Evolutionary conservation across 208 protist species (phyloP).

Genomic region (Angomonas ambiguus): DNA sequence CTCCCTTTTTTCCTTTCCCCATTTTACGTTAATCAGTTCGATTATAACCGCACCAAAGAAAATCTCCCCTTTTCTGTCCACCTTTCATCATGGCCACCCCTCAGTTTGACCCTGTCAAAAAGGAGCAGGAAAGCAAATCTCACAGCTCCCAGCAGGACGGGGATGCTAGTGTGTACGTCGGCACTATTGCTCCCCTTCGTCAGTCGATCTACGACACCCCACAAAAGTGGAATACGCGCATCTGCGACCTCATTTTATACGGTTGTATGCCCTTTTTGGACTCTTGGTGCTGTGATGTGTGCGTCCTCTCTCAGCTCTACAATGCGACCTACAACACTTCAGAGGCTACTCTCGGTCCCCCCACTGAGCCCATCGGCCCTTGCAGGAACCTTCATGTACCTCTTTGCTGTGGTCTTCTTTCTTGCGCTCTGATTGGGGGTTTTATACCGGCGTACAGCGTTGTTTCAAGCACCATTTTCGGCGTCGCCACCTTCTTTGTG

Average conservation of each 20-base stretch:
- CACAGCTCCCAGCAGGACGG: background rate
- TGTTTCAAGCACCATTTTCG: background rate
- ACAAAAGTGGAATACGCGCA: background rate
- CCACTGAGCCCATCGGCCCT: background rate
- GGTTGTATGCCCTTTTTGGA: background rate
- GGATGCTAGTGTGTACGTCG: background rate
- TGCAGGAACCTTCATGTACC: background rate
- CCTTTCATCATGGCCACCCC: background rate
- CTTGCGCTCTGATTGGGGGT: background rate
- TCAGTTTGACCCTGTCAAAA: background rate
- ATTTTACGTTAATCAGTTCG: background rate
- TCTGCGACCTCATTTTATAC: background rate
- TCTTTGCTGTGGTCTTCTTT: background rate
- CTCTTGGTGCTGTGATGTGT: background rate
- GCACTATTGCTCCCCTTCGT: no score
- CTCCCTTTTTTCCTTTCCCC: conserved; percentile 4
- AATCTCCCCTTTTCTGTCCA: background rate
- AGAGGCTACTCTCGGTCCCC: no score
- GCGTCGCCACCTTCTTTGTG: background rate
- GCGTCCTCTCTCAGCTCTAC: background rate
- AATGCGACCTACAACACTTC: background rate
- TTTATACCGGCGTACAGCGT: background rate
- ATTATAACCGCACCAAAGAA: background rate
- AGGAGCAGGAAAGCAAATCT: background rate
- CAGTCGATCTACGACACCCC: background rate